Conservation (phyloP, 306 rosid genomes). For the Acacia confusa region DNA sequence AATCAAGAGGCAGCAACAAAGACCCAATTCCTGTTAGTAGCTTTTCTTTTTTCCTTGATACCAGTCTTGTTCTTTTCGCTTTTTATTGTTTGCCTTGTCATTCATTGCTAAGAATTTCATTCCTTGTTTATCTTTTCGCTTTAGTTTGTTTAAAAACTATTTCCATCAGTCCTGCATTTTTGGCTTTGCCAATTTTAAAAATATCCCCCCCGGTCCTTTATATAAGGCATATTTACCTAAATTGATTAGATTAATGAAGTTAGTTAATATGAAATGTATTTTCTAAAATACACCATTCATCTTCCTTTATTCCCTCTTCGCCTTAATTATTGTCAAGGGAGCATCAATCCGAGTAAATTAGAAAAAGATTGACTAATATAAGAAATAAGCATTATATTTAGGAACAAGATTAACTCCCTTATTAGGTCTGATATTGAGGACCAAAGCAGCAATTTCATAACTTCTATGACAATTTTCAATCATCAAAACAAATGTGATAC, state of each 20-base stretch:
- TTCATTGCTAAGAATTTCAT: not conserved
- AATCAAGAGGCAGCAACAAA: constrained; percentile 49
- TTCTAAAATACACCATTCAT: too few species aligned
- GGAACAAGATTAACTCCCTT: too few species aligned
- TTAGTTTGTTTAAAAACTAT: constrained; percentile 5
- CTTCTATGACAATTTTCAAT: not conserved
- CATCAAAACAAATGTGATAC: not conserved
- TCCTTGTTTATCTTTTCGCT: not conserved
- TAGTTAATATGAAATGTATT: too few species aligned
- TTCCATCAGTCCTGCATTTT: not conserved
- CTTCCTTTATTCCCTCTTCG: too few species aligned
- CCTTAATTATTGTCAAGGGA: too few species aligned
- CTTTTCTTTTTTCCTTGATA: not conserved
- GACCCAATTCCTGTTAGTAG: constrained; percentile 64
- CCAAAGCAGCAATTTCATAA: not conserved
- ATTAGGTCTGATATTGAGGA: too few species aligned
- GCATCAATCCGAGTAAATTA: too few species aligned
- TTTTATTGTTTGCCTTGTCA: not conserved
- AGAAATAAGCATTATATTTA: too few species aligned
- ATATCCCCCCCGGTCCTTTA: not conserved
- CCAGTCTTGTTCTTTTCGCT: not conserved
- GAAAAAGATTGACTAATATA: too few species aligned
- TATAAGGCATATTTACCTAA: too few species aligned
- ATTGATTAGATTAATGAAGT: too few species aligned
- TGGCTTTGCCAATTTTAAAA: not conserved